phyloP scores from a whole-genome alignment of 1,284 basidiomycete genomes.

The Apiotrichum sp. region DNA sequence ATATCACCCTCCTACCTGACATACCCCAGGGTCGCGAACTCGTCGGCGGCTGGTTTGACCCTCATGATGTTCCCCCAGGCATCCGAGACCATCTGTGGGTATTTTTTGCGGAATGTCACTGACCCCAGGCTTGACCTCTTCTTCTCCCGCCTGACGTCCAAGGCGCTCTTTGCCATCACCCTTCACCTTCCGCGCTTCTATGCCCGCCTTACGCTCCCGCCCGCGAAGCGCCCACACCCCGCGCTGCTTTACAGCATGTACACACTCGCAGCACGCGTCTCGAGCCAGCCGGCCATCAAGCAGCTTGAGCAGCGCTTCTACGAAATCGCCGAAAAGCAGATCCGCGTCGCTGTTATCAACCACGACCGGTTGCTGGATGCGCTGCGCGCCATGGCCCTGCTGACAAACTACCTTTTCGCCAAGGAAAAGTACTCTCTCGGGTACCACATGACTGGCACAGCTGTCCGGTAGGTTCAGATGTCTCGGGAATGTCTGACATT shows the following conservation, averaged over 20 bases:
- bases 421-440: slow-evolving; percentile 27
- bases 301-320: slow-evolving; percentile 29
- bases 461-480: slow-evolving; percentile 11
- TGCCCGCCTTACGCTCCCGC: slow-evolving; percentile 22
- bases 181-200: slow-evolving; percentile 26
- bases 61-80: slow-evolving; percentile 27
- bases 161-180: slow-evolving; percentile 4
- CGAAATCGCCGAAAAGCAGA: slow-evolving; percentile 29
- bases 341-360: slow-evolving; percentile 21
- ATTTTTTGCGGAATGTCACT: not conserved
- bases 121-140: slow-evolving; percentile 21
- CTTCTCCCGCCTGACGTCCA: slow-evolving; percentile 13
- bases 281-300: slow-evolving; percentile 24
- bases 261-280: slow-evolving; percentile 21
- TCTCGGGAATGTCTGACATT: not conserved
- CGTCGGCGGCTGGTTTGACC: slow-evolving; percentile 34
- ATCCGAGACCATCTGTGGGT: slow-evolving; percentile 33
- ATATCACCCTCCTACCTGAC: slow-evolving; percentile 9
- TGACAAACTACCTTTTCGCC: slow-evolving; percentile 27
- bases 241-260: slow-evolving; percentile 27
- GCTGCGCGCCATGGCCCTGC: slow-evolving; percentile 25
- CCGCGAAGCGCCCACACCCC: slow-evolving; percentile 25
- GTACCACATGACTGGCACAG: slow-evolving; percentile 22
- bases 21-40: slow-evolving; percentile 18
- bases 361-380: slow-evolving; percentile 31